Base-by-base conservation (phyloP, 257 asterid species). In the Gardenia jasminoides region DNA sequence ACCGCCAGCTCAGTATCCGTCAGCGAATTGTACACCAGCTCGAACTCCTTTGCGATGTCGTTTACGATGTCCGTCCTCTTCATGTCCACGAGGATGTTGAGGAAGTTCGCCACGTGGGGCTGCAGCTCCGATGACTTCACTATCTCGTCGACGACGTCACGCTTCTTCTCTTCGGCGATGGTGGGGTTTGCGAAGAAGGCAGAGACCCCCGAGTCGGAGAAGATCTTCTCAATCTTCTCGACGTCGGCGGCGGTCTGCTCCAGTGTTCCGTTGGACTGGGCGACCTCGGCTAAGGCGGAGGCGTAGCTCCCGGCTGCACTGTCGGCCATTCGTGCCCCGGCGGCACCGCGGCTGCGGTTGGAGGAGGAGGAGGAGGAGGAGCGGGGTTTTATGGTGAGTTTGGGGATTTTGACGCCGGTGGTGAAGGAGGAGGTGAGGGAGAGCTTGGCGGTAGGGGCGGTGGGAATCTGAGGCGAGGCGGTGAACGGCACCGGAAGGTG, bases 1-100 rank as follows among this genome's bases (percentile, higher is more conserved):
- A 89, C 77, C 46, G 94, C 98, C 30, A 91, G 75, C 87, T 94
- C 94, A 62, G 97, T 94, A 15, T 84, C 88, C 52, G 94, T 91
- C 52, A 86, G 0, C 2, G 46, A 46, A 74, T 94, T 92, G 83
- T 90, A 92, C 17, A 81, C 84, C 58, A 59, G 26, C 81, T 92
- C 97, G 76, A 89, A 94, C 26, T 90, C 98, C 83, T 88, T 85
- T 10, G 66, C 86, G 54, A 93, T 93, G 1, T 93, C 98, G 78
- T 59, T 84, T 6, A 50, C 48, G 48, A 48, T 48, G 13, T 89
- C 96, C 30, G 89, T 76, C 22, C 98, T 70, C 79, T 88, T 92
- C 93, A 87, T 89, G 76, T 94, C 99, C 39, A 94, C 81, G 62
- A 94, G 59, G 13, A 94, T 81, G 89, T 88, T 0, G 54, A 48